Base-by-base conservation (phyloP, 495 filamentous ascomycete genomes). In the Hypoxylon fuscum region DNA sequence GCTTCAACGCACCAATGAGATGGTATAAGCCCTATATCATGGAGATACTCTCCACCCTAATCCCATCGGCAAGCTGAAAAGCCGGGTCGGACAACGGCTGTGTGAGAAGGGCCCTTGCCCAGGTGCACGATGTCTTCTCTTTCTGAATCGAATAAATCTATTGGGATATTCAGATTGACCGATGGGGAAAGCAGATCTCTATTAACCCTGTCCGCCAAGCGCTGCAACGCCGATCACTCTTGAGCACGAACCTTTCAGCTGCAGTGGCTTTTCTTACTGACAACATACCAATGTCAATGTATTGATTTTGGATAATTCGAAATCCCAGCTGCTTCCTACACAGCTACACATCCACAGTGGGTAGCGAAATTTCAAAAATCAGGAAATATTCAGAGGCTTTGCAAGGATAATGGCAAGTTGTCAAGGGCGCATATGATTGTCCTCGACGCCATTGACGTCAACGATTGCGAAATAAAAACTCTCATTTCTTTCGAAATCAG, bases 181-280 rank as follows among this genome's bases (percentile, higher is more conserved):
- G 62, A 66, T 66, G 35, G 3, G 62, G 62, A 55, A 60, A 66
- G 56, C 51, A 60, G 62, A 66, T 66, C 62, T 66, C 51, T 51
- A 27, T 17, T 8, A 46, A 41, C 62, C 62, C 62, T 60, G 56
- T 15, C 10, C 29, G 62, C 62, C 62, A 65, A 65, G 62, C 51
- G 25, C 50, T 66, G 62, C 62, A 57, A 12, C 52, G 62, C 62
- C 56, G 62, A 66, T 66, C 62, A 60, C 52, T 60, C 51, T 60
- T 38, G 54, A 42, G 55, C 62, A 61, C 45, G 51, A 50, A 52
- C 45, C 34, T 56, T 61, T 66, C 55, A 66, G 56, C 62, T 60
- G 43, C 44, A 55, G 34, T 32, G 20, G 25, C 41, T n/a, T 50
- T 38, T 38, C n/a, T 15, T 5, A 12, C 35, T 4, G 11, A 2